A percentile compares a stretch with the other conserved stretches of the same genome.
phyloP scores from a whole-genome alignment of 202 grass and related monocot genomes.

The Hordeum pubiflorum region DNA sequence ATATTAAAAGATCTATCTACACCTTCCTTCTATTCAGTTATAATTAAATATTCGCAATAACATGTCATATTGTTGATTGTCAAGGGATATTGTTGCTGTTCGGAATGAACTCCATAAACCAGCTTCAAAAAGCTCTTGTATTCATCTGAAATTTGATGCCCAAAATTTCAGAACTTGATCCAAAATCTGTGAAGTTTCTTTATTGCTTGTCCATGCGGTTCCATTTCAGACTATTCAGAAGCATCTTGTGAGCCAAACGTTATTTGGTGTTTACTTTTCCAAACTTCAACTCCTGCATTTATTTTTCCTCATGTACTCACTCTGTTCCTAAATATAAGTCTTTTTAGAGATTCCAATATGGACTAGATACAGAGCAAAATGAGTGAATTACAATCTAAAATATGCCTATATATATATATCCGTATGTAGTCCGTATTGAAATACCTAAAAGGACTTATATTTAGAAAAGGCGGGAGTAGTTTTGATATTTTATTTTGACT shows the following conservation, averaged over 20 bases:
- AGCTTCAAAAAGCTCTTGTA: conserved; percentile 82
- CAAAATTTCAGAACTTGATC: not conserved
- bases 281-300: not conserved
- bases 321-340: too few relatives aligned
- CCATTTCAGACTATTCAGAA: not conserved
- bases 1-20: too few relatives aligned
- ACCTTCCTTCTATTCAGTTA: too few relatives aligned
- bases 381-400: too few relatives aligned
- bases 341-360: too few relatives aligned
- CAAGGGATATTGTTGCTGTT: conserved; percentile 32
- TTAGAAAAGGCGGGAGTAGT: not conserved
- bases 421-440: too few relatives aligned
- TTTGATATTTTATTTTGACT: not conserved
- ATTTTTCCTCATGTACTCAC: not conserved
- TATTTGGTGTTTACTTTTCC: not conserved
- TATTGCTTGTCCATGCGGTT: not conserved
- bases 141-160: conserved; percentile 62
- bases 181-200: not conserved
- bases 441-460: too few relatives aligned
- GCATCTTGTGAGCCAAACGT: not conserved
- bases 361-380: too few relatives aligned
- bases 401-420: too few relatives aligned
- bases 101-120: conserved; percentile 70
- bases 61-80: too few relatives aligned
- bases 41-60: too few relatives aligned